Percentiles rank a stretch among this genome's conserved stretches.
Evolutionary conservation across 768 basidiomycete species (phyloP).

Genomic region (Psilocybe tampanensis): DNA sequence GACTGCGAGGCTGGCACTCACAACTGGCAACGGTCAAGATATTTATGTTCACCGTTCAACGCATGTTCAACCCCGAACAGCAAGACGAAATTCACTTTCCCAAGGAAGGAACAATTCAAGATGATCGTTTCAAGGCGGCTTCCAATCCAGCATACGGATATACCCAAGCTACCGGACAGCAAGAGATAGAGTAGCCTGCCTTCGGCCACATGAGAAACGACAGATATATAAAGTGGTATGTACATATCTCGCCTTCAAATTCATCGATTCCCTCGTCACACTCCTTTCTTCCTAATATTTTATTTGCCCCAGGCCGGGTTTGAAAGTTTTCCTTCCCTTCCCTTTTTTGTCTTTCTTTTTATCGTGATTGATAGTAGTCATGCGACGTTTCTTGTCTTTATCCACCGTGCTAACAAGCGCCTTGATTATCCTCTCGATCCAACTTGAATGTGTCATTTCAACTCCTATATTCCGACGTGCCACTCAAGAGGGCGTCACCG

Average conservation of each 20-base stretch:
- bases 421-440: slow-evolving; percentile 41
- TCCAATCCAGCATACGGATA: neutral
- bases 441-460: slow-evolving; percentile 44
- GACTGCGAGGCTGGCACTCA: no score
- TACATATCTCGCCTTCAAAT: neutral
- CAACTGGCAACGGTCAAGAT: no score
- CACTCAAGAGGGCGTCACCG: slow-evolving; percentile 38
- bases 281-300: slow-evolving; percentile 15
- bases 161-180: neutral
- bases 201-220: neutral
- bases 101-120: neutral
- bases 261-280: no score
- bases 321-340: slow-evolving; percentile 25
- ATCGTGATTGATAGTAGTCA: slow-evolving; percentile 28
- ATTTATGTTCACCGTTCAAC: no score
- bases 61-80: no score
- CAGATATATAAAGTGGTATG: slow-evolving; percentile 12
- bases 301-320: slow-evolving; percentile 23
- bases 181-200: neutral
- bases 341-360: slow-evolving; percentile 25
- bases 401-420: slow-evolving; percentile 55
- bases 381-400: slow-evolving; percentile 59
- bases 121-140: neutral
- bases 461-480: slow-evolving; percentile 37
- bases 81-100: no score